A percentile compares a stretch with the other conserved stretches of the same genome.
phyloP scores from a whole-genome alignment of 2,329 filamentous ascomycete genomes.

The Colletotrichum paranaense region DNA sequence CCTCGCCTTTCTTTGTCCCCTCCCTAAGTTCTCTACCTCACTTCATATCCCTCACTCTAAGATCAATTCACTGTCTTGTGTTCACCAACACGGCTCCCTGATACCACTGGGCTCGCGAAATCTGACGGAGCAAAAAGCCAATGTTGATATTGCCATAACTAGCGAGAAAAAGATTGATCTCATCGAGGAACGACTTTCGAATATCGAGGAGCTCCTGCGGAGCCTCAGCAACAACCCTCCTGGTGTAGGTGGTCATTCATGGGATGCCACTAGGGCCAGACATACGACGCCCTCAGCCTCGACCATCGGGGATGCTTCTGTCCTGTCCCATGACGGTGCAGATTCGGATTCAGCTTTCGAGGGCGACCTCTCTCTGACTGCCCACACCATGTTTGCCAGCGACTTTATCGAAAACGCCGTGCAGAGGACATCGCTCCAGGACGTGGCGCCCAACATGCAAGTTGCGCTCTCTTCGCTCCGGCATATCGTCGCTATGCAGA shows the following conservation, averaged over 20 bases:
- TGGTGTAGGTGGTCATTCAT: slow-evolving; percentile 23
- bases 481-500: slow-evolving; percentile 64
- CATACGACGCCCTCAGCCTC: slow-evolving; percentile 38
- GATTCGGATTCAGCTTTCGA: slow-evolving; percentile 56
- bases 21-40: not conserved
- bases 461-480: slow-evolving; percentile 62
- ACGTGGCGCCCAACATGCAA: slow-evolving; percentile 62
- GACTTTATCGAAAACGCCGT: slow-evolving; percentile 67
- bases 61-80: not conserved
- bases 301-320: slow-evolving; percentile 33
- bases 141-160: not conserved
- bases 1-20: not conserved
- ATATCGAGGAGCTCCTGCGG: slow-evolving; percentile 56
- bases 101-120: not conserved
- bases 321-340: slow-evolving; percentile 47
- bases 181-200: slow-evolving; percentile 57
- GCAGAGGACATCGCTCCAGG: slow-evolving; percentile 56
- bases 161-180: slow-evolving; percentile 66
- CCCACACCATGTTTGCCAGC: slow-evolving; percentile 64
- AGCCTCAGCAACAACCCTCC: slow-evolving; percentile 46
- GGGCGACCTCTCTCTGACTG: slow-evolving; percentile 60
- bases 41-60: not conserved
- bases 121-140: not conserved
- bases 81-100: not conserved
- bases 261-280: slow-evolving; percentile 30